phyloP scores from a whole-genome alignment of 345 rosid species.

The Dipteronia sinensis region DNA sequence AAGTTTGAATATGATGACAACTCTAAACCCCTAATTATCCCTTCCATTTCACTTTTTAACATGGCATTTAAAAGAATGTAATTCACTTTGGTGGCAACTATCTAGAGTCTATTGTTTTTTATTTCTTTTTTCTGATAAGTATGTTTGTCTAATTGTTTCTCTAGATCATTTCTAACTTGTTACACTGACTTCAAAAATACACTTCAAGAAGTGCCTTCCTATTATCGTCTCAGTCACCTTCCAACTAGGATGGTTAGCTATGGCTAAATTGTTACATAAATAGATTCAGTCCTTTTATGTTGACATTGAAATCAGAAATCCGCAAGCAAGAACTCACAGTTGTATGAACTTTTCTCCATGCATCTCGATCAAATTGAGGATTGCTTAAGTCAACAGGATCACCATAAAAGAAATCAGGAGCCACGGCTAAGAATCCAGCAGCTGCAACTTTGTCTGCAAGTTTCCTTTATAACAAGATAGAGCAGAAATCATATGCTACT shows the following conservation, averaged over 20 bases:
- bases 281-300: not conserved
- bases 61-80: not conserved
- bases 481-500: not conserved
- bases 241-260: no score
- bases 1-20: not conserved
- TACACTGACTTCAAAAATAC: not conserved
- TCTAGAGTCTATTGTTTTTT: not conserved
- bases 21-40: not conserved
- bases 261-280: no score
- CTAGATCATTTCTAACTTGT: not conserved
- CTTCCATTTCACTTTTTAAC: not conserved
- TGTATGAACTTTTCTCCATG: constrained; percentile 13
- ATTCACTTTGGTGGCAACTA: not conserved
- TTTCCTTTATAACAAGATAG: constrained; percentile 15
- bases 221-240: not conserved
- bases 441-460: constrained; percentile 17
- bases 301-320: not conserved
- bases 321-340: constrained; percentile 9
- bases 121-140: not conserved
- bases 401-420: constrained; percentile 24
- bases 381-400: constrained; percentile 4
- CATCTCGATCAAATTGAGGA: constrained; percentile 15
- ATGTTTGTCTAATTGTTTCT: no score
- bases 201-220: not conserved
- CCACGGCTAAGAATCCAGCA: constrained; percentile 17